Base-by-base conservation (phyloP, 1,284 basidiomycete genomes). In the Meripilus lineatus region DNA sequence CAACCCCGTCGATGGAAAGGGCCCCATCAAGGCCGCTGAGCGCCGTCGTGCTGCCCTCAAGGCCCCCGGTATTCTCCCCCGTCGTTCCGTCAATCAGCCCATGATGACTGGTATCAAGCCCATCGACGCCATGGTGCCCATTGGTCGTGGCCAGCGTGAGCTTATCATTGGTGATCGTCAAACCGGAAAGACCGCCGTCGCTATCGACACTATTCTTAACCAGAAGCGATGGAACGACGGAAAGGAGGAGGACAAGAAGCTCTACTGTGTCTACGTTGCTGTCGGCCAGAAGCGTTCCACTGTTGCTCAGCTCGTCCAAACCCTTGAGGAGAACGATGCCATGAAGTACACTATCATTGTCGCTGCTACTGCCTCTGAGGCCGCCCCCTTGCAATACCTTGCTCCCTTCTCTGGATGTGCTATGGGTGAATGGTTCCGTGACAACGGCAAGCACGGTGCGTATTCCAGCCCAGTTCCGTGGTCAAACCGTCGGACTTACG, bases 351-450 rank as follows among this genome's bases (percentile, higher is more conserved):
- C 93, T 51, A 94, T 97, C 73, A 92, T 99, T 59, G 95, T 99
- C 61, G 95, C 95, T 63, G 95, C 95, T 59, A 99, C 95, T 53
- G 95, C 95, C 51, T 97, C 94, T 34, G 95, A 99, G 76, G 95
- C 95, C 63, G 95, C 95, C 61, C 95, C 95, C 57, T 81, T 99
- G 48, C 95, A 98, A 71, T 99, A 97, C 77, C 89, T 98, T 58
- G 95, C 95, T 63, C 95, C 95, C 62, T 99, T 99, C 93, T 95
- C 95, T 61, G 95, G 95, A 56, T 95, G 92, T 72, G 94, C 95
- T 63, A 99, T 99, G 90, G 95, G 95, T 70, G 95, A 99, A 78
- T 99, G 95, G 95, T 99, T 99, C 95, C 93, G 95, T 78, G 95
- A 99, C 77, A 98, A 99, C 70, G 93, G 93, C 77, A 95, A 91